Base-by-base conservation (phyloP, 768 basidiomycete species). In the Collybia sp. region DNA sequence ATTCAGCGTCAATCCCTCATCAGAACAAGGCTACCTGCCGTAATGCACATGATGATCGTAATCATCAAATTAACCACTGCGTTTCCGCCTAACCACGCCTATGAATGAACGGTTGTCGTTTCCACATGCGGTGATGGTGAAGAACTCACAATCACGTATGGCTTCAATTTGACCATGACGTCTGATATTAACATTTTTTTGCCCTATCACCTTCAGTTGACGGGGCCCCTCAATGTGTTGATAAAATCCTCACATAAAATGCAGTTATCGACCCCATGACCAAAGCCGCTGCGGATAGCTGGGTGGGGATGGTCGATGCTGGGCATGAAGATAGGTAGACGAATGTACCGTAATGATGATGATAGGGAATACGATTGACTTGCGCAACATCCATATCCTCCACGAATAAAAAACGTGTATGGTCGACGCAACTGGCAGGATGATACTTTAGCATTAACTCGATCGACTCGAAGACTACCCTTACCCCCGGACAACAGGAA, bases 71-170 rank as follows among this genome's bases (percentile, higher is more conserved):
- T 57, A 11, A 55, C 53, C 15, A 58, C 45, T 40, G 54, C 49
- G 38, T 58, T 60, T 5, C 54, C 50, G 1, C 52, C 50, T 10
- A 65, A 48, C 62, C 64, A 65, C 12, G 56, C 40, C 58, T 59
- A 25, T 35, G 40, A 20, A 30, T 15, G 18, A 12, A 16, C 1
- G 33, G 12, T 38, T 17, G 8, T 45, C 17, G 52, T 2, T 12
- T 10, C 17, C 31, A 15, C 16, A 35, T 11, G 16, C 2, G 17
- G 15, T 3, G 18, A 30, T 25, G 8, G 18, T 2, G 33, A n/a
- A 12, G 11, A 20, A 18, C 32, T 16, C 43, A 50, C 58, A 18
- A 53, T 42, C 9, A 55, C 50, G 32, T 51, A 53, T 12, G 49
- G 44, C 25, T 46, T 40, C 12, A 52, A 35, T 25, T 25, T 25